phyloP scores from a whole-genome alignment of 169 alveolate species.

The Neospora caninum region DNA sequence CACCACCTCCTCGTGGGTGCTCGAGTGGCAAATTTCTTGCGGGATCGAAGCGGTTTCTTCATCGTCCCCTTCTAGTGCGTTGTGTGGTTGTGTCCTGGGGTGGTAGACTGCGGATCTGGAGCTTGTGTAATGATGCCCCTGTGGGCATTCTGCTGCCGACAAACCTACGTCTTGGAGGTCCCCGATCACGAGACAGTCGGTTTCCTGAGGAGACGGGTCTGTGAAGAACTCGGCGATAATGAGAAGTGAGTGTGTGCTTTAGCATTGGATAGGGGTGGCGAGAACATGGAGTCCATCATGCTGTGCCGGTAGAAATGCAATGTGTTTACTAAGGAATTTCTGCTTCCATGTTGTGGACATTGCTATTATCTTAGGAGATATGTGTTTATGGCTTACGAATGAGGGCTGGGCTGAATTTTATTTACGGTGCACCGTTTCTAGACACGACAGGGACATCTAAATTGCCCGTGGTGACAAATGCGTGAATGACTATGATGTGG shows the following conservation, averaged over 20 bases:
- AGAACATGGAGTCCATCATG: not conserved
- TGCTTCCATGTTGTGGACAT: not conserved
- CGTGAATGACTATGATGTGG: no score
- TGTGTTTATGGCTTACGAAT: no score
- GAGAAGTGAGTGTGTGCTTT: constrained; percentile 5
- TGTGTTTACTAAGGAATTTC: not conserved
- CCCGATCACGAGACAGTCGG: constrained; percentile 62
- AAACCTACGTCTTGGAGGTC: constrained; percentile 34
- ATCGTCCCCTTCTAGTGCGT: not conserved
- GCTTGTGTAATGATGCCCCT: constrained; percentile 62
- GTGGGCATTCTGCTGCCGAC: constrained; percentile 67
- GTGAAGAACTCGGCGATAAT: constrained; percentile 61
- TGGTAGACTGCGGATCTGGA: constrained; percentile 63
- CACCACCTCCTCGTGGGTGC: no score
- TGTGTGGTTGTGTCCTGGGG: not conserved
- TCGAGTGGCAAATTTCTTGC: no score
- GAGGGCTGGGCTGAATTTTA: no score
- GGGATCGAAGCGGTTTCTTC: no score
- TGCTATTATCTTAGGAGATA: no score
- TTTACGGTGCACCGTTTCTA: no score
- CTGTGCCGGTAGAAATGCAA: not conserved
- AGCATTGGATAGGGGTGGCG: not conserved
- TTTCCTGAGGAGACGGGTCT: constrained; percentile 26
- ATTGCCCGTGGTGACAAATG: no score
- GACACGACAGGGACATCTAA: no score